Percentiles rank a stretch among this genome's conserved stretches.
Evolutionary conservation across 768 basidiomycete species (phyloP).

Genomic region (Mycena polygramma): DNA sequence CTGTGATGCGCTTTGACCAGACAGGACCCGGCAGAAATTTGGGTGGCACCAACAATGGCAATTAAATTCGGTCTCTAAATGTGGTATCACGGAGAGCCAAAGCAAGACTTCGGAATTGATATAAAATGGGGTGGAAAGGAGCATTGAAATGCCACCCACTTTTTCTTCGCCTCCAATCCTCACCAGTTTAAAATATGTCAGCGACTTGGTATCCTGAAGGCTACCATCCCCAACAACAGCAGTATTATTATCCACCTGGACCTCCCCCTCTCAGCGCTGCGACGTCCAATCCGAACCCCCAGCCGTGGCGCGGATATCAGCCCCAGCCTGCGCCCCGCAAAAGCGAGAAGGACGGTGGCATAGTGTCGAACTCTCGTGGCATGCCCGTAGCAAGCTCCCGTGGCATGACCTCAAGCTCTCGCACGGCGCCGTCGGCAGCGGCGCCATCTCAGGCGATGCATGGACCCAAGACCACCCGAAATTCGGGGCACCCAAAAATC

Average conservation of each 20-base stretch:
- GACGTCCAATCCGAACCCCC: constrained; percentile 16
- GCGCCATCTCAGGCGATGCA: not conserved
- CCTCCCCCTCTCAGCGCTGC: constrained; percentile 31
- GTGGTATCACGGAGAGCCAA: not conserved
- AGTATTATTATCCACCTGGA: constrained; percentile 27
- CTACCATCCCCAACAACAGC: not conserved
- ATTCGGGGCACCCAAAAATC: constrained; percentile 3
- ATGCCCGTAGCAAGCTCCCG: not conserved
- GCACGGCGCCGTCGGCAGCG: too few relatives aligned
- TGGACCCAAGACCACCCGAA: not conserved
- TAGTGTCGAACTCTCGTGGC: too few relatives aligned
- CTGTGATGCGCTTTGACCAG: constrained; percentile 12
- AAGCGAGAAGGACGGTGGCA: constrained; percentile 1
- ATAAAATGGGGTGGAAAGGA: constrained; percentile 7
- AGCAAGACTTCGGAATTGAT: not conserved
- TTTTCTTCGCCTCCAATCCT: not conserved
- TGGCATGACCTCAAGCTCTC: not conserved
- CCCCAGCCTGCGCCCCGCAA: not conserved
- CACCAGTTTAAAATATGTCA: not conserved
- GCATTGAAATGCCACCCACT: constrained; percentile 12
- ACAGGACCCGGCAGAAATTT: not conserved
- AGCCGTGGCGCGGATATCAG: constrained; percentile 8
- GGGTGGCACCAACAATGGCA: constrained; percentile 15
- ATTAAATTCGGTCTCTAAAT: constrained; percentile 10
- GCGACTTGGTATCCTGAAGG: constrained; percentile 36